A percentile compares a stretch with the other conserved stretches of the same genome.
These are phyloP conservation scores for Capsicum pubescens DNA, from an alignment of 257 asterid species.

Conservation along the genomic window DNA sequence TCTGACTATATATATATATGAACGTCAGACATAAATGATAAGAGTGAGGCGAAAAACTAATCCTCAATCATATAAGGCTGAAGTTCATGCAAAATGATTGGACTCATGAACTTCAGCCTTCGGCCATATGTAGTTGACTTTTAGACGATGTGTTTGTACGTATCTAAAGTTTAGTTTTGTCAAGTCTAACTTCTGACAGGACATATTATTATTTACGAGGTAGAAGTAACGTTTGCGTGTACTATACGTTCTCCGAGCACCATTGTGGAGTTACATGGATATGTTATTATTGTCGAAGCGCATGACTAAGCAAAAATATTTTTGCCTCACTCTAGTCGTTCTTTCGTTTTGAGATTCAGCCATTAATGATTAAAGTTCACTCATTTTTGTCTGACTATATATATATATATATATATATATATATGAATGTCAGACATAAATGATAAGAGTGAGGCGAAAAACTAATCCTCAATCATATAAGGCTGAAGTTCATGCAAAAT, in stretches of 20 bases:
- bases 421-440: background rate
- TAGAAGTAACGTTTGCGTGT: no score
- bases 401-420: no score
- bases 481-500: background rate
- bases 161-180: background rate
- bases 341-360: background rate
- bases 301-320: background rate
- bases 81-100: no score
- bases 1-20: no score
- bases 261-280: background rate
- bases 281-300: background rate
- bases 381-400: no score
- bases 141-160: no score
- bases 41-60: no score
- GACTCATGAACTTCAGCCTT: no score
- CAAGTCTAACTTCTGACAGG: no score
- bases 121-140: background rate
- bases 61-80: background rate
- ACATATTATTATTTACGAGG: background rate
- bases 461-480: no score
- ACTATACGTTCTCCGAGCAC: rapidly evolving
- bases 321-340: background rate
- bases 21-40: background rate
- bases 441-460: no score
- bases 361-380: background rate